Conservation (phyloP, 2,329 filamentous ascomycete genomes). For the Harringtonia aguacate region DNA sequence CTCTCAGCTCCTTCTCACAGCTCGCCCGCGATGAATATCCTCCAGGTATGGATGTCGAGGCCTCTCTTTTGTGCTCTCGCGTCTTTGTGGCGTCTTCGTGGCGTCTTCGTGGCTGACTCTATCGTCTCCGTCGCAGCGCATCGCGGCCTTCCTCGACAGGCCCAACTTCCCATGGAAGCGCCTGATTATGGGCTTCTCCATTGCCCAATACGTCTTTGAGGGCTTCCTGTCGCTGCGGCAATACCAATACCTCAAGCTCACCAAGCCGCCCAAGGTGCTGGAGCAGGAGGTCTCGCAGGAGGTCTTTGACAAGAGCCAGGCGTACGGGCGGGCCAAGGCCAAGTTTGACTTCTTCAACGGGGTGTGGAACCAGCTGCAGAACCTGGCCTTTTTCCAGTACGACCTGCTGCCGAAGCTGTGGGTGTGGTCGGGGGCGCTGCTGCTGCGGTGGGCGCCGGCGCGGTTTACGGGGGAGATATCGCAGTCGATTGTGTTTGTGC, state of each 20-base stretch:
- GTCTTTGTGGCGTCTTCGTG: not conserved
- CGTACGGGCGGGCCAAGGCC: conserved; percentile 91
- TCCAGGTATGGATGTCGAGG: no score
- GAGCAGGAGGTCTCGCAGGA: conserved; percentile 79
- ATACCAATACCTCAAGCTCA: conserved; percentile 74
- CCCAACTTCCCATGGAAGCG: conserved; percentile 96
- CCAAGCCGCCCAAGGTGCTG: conserved; percentile 73
- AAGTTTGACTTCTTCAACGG: conserved; percentile 74
- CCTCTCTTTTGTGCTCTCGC: not conserved
- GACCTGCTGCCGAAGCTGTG: conserved; percentile 88
- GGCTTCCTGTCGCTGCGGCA: conserved; percentile 82
- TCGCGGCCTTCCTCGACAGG: conserved; percentile 79
- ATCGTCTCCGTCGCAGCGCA: conserved; percentile 36
- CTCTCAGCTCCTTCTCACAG: not conserved
- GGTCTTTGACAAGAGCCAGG: conserved; percentile 91
- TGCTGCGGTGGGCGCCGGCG: conserved; percentile 63
- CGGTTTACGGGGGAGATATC: conserved; percentile 86
- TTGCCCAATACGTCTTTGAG: conserved; percentile 86
- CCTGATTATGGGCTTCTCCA: conserved; percentile 86
- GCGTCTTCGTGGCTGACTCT: not conserved
- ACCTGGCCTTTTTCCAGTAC: conserved; percentile 79
- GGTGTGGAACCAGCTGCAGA: conserved; percentile 80
- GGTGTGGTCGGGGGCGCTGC: conserved; percentile 65
- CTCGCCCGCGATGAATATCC: not conserved
- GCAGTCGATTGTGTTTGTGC: conserved; percentile 86